Evolutionary conservation across 257 asterid species (phyloP).

Genomic region (Solanum pimpinellifolium): DNA sequence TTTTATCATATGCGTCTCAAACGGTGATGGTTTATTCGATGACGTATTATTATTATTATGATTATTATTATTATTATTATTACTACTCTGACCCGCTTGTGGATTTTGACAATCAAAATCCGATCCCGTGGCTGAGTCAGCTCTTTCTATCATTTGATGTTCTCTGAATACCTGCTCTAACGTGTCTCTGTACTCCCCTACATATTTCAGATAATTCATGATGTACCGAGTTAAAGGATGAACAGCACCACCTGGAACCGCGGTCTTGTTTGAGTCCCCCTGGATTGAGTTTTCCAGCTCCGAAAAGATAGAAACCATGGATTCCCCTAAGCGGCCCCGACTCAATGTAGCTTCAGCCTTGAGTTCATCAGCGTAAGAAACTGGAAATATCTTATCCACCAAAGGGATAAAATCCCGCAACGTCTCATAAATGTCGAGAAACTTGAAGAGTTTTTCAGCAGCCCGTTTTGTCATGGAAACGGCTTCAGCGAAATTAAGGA

Average conservation of each 20-base stretch:
- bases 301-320: slow-evolving; percentile 40
- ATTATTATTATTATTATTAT: no score
- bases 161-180: slow-evolving; percentile 65
- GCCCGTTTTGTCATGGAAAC: slow-evolving; percentile 57
- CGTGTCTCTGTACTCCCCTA: slow-evolving; percentile 40
- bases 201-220: slow-evolving; percentile 49
- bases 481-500: slow-evolving; percentile 64
- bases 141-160: slow-evolving; percentile 50
- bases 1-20: slow-evolving; percentile 41
- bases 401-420: slow-evolving; percentile 28
- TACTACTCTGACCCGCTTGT: neutral
- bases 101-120: slow-evolving; percentile 18
- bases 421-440: slow-evolving; percentile 60
- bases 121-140: slow-evolving; percentile 38
- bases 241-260: slow-evolving; percentile 78
- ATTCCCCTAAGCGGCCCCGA: slow-evolving; percentile 50
- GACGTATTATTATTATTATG: no score
- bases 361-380: slow-evolving; percentile 22
- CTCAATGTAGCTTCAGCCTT: slow-evolving; percentile 46
- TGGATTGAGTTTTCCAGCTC: slow-evolving; percentile 71
- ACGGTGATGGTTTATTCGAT: slow-evolving; percentile 18
- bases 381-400: slow-evolving; percentile 17
- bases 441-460: slow-evolving; percentile 68
- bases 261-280: slow-evolving; percentile 48
- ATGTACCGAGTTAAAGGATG: slow-evolving; percentile 75